Evolutionary conservation across 495 filamentous ascomycete species (phyloP), one percentile per base, ranked within the genome.

Genomic region (Neurospora sp.): DNA sequence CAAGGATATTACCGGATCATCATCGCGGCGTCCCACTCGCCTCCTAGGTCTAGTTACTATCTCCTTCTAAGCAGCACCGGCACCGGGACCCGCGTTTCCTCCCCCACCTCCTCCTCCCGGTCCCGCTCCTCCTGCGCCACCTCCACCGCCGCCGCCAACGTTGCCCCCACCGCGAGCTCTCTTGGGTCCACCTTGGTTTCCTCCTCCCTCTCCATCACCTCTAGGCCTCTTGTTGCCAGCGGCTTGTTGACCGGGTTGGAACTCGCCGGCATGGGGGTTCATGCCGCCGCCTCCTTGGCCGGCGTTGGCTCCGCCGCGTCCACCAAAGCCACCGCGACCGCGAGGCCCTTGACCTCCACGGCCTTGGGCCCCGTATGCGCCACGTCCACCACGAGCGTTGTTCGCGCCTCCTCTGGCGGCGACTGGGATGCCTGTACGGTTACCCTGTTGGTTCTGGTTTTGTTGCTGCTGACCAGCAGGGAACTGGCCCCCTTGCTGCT

Each of bases 221-320:
- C 79, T 72, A 14, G 76, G 79, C 62, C 79, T 72, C 75, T 81
- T 81, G 71, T 76, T 77, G 20, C 79, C 79, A 4, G 78, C 74
- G 31, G 62, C 73, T 16, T 69, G 54, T 16, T 69, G 74, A 20
- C 41, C 69, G 5, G 79, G 79, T 18, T 41, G 77, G 31, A 81
- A 81, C 39, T 81, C 79, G 1, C 79, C 79, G 16, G 79, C 79
- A 74, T 70, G 27, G 3, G 79, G 79, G 40, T 81, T 81, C 73
- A 81, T 20, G 4, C 75, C 75, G 9, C 75, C 75, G 6, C 70
- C 75, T 18, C 54, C 54, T 62, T 62, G 54, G 5, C 69, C 72
- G 23, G 72, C 69, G 48, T 39, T 73, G 23, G 31, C 72, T 27
- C 69, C 71, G 6, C 75, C 75, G n/a, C 77, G 73, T 16, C 74